These are phyloP conservation scores for Candida methanosorbosa DNA, from an alignment of 805 yeast genomes.

Conservation along the genomic window DNA sequence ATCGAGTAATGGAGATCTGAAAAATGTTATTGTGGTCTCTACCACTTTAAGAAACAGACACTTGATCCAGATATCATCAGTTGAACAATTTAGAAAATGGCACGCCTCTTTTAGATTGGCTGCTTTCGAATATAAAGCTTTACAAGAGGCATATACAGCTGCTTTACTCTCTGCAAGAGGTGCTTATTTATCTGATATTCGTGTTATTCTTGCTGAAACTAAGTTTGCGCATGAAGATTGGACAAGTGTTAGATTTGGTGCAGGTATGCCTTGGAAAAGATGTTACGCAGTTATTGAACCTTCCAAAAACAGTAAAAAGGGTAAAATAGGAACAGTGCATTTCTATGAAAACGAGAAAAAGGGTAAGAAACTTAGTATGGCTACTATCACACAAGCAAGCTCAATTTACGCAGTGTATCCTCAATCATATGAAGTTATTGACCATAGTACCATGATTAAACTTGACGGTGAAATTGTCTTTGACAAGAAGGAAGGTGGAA, in stretches of 20 bases:
- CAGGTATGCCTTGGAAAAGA: constrained; percentile 97
- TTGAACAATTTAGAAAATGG: constrained; percentile 65
- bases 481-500: constrained; percentile 38
- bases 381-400: constrained; percentile 60
- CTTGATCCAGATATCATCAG: constrained; percentile 67
- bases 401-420: constrained; percentile 91
- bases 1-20: constrained; percentile 53
- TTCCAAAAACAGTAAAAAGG: constrained; percentile 34
- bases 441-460: constrained; percentile 81
- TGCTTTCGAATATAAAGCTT: constrained; percentile 66
- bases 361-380: constrained; percentile 68
- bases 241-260: constrained; percentile 90
- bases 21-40: constrained; percentile 78
- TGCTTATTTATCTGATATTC: constrained; percentile 75
- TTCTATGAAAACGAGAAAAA: constrained; percentile 79
- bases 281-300: constrained; percentile 88
- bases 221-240: constrained; percentile 87
- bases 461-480: constrained; percentile 74
- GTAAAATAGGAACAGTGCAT: constrained; percentile 58
- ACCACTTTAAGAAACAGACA: constrained; percentile 88
- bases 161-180: constrained; percentile 92
- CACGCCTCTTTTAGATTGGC: constrained; percentile 75
- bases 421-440: constrained; percentile 69
- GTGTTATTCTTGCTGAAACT: constrained; percentile 76
- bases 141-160: constrained; percentile 96